A percentile compares a stretch with the other conserved stretches of the same genome.
Conservation (phyloP, 192 early-diverging fungal genomes). For the Coemansia sp. region DNA sequence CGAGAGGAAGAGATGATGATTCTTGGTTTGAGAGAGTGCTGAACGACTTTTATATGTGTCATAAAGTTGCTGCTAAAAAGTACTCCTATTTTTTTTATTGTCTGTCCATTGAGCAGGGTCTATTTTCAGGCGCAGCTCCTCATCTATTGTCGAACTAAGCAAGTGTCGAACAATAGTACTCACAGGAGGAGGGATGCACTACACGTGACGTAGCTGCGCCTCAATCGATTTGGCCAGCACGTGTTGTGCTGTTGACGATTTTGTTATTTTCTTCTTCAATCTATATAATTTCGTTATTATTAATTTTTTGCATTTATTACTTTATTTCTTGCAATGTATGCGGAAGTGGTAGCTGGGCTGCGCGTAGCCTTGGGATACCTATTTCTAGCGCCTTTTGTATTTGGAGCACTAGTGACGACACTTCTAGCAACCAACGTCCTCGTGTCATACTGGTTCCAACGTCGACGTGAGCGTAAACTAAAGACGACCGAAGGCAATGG, state of each 20-base stretch:
- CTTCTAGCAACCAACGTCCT: conserved; percentile 44
- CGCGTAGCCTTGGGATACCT: conserved; percentile 28
- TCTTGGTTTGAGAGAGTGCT: background rate
- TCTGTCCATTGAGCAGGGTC: background rate
- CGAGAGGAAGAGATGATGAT: background rate
- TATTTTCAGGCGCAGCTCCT: background rate
- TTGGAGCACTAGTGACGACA: conserved; percentile 17
- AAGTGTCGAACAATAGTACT: background rate
- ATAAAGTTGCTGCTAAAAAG: background rate
- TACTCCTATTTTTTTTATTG: background rate
- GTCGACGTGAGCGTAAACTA: conserved; percentile 16
- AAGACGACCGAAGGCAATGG: background rate
- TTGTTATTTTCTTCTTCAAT: background rate
- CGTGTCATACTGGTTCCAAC: conserved; percentile 52
- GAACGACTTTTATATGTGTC: background rate
- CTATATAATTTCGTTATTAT: no score
- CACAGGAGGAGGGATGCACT: background rate
- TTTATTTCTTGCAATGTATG: conserved; percentile 1
- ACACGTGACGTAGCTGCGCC: conserved; percentile 8
- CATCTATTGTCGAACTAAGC: background rate
- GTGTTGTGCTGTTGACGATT: no score
- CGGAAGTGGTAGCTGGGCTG: conserved; percentile 12
- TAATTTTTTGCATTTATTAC: no score
- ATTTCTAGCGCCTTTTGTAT: conserved; percentile 25
- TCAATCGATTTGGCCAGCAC: background rate